A percentile compares a stretch with the other conserved stretches of the same genome.
These are phyloP conservation scores for Leccinum ochraceum DNA, from an alignment of 768 basidiomycete genomes.

Conservation along the genomic window DNA sequence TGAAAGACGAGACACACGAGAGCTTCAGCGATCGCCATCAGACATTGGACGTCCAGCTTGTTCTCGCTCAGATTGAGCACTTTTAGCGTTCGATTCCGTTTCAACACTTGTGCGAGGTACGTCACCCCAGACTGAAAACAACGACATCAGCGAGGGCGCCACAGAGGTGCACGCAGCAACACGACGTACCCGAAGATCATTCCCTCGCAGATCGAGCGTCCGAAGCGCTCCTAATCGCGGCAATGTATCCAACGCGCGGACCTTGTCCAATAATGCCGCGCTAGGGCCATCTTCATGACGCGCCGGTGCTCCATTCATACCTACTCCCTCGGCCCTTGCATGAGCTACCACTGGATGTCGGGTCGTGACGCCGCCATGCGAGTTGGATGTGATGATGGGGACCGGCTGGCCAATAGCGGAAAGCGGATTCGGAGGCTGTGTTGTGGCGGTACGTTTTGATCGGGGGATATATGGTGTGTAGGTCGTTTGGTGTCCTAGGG, in stretches of 20 bases:
- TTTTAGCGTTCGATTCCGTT: slow-evolving; percentile 93
- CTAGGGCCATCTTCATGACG: slow-evolving; percentile 40
- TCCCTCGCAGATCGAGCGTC: slow-evolving; percentile 80
- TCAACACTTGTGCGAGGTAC: slow-evolving; percentile 93
- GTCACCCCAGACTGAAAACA: slow-evolving; percentile 63
- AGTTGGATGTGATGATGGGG: slow-evolving; percentile 70
- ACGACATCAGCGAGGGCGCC: not conserved
- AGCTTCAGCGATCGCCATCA: slow-evolving; percentile 89
- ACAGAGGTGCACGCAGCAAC: not conserved
- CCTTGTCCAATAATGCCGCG: slow-evolving; percentile 76
- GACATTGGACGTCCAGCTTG: slow-evolving; percentile 80
- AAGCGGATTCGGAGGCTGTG: slow-evolving; percentile 34
- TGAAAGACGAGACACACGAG: slow-evolving; percentile 52
- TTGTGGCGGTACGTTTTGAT: slow-evolving; percentile 43
- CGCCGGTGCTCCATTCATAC: slow-evolving; percentile 23
- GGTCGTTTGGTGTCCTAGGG: slow-evolving; percentile 59
- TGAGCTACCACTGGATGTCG: slow-evolving; percentile 35
- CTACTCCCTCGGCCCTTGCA: slow-evolving; percentile 1
- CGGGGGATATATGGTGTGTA: slow-evolving; percentile 82
- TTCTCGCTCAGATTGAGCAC: slow-evolving; percentile 95
- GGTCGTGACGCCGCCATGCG: slow-evolving; percentile 53
- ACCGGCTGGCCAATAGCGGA: slow-evolving; percentile 47
- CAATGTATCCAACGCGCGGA: slow-evolving; percentile 84
- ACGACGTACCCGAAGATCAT: slow-evolving; percentile 80
- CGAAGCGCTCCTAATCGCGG: slow-evolving; percentile 83